Evolutionary conservation across 2,329 filamentous ascomycete species (phyloP).

Genomic region (Pseudonectria foliicola): DNA sequence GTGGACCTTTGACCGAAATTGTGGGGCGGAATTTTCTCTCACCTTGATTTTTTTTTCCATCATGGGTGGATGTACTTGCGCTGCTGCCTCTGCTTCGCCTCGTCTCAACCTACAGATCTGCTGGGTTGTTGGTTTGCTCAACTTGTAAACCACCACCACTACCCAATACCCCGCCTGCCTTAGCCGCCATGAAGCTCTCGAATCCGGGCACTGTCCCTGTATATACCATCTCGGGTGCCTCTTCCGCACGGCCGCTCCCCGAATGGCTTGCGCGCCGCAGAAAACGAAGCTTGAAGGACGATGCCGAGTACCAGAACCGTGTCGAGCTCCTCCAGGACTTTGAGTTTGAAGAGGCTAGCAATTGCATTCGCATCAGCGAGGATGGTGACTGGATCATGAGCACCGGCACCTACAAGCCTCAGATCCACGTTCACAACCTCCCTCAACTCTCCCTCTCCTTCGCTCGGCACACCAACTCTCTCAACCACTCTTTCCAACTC

Average conservation of each 20-base stretch:
- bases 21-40: conserved; percentile 19
- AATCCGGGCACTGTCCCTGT: conserved; percentile 79
- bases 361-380: conserved; percentile 82
- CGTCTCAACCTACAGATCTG: no score
- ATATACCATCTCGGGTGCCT: conserved; percentile 90
- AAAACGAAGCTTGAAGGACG: conserved; percentile 87
- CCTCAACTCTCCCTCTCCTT: conserved; percentile 91
- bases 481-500: conserved; percentile 87
- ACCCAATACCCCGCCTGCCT: conserved; percentile 1
- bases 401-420: conserved; percentile 64
- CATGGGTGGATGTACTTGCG: not conserved
- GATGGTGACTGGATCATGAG: conserved; percentile 98
- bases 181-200: conserved; percentile 63
- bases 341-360: conserved; percentile 92
- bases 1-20: not conserved
- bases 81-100: no score
- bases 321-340: conserved; percentile 96
- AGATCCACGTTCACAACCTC: conserved; percentile 89
- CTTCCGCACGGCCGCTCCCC: conserved; percentile 77
- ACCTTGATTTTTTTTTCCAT: conserved; percentile 24
- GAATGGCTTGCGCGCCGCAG: conserved; percentile 90
- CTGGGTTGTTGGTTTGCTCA: no score
- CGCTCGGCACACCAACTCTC: conserved; percentile 79
- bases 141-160: no score
- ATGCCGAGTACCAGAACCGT: conserved; percentile 86